These are phyloP conservation scores for Peniophora sp. DNA, from an alignment of 1,284 basidiomycete genomes.

Conservation along the genomic window DNA sequence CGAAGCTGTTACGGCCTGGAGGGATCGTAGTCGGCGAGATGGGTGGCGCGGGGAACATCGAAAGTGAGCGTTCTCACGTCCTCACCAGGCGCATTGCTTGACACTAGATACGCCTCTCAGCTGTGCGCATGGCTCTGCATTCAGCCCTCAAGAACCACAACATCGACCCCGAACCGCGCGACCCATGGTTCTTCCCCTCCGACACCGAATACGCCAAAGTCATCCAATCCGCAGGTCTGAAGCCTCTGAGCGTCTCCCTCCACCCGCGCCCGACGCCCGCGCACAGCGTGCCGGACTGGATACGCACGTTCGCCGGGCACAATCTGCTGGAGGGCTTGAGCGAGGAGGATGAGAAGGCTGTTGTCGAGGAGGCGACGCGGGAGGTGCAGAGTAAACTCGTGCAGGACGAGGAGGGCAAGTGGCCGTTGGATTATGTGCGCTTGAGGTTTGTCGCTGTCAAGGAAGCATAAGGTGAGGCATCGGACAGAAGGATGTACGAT, in stretches of 20 bases:
- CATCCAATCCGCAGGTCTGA: constrained; percentile 47
- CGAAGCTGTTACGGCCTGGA: constrained; percentile 54
- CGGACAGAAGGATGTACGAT: background rate
- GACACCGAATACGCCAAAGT: constrained; percentile 60
- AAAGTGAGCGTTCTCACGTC: constrained; percentile 33
- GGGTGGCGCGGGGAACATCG: constrained; percentile 68
- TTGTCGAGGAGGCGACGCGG: constrained; percentile 62
- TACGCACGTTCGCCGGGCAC: constrained; percentile 56
- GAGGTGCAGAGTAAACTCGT: constrained; percentile 52
- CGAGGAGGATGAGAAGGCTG: constrained; percentile 45
- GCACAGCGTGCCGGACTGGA: constrained; percentile 58
- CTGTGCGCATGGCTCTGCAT: constrained; percentile 56
- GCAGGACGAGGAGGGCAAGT: constrained; percentile 52
- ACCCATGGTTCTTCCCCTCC: constrained; percentile 84
- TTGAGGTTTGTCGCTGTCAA: constrained; percentile 43
- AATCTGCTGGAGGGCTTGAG: constrained; percentile 45
- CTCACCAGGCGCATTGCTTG: background rate
- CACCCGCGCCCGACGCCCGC: constrained; percentile 67
- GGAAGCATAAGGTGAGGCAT: background rate
- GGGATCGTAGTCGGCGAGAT: constrained; percentile 71
- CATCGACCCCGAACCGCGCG: constrained; percentile 46
- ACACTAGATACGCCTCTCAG: constrained; percentile 25
- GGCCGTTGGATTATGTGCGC: constrained; percentile 61
- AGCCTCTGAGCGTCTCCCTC: constrained; percentile 47
- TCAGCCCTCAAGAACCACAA: constrained; percentile 45